Conservation (phyloP, 1,284 basidiomycete genomes). For the Microbotryum saponariae region DNA sequence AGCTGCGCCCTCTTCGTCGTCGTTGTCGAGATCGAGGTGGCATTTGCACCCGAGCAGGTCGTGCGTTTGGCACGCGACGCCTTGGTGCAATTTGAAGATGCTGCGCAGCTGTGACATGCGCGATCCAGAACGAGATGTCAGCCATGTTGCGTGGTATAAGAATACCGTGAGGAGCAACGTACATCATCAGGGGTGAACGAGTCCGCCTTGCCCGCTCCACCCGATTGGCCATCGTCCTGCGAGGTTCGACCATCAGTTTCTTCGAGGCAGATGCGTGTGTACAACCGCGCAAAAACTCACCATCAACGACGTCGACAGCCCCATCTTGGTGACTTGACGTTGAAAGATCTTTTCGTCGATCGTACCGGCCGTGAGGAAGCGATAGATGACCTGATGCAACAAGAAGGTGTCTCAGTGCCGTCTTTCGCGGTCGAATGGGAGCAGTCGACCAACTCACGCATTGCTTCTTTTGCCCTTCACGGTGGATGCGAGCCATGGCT, state of each 20-base stretch:
- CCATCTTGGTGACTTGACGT: conserved; percentile 92
- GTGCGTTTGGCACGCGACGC: conserved; percentile 83
- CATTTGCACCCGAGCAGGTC: conserved; percentile 45
- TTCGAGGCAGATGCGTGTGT: too few species aligned
- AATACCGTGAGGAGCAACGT: conserved; percentile 35
- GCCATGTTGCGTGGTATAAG: background rate
- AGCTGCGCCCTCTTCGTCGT: conserved; percentile 23
- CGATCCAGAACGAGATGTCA: too few species aligned
- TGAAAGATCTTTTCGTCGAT: conserved; percentile 49
- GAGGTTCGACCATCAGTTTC: background rate
- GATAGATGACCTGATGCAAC: conserved; percentile 63
- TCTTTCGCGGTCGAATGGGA: background rate
- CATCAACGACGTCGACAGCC: conserved; percentile 55
- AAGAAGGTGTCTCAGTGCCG: background rate
- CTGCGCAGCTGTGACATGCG: conserved; percentile 58
- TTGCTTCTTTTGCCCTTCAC: conserved; percentile 82
- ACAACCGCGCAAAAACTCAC: conserved; percentile 24
- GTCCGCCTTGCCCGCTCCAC: conserved; percentile 46
- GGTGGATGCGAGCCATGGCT: conserved; percentile 72
- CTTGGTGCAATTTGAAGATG: conserved; percentile 76
- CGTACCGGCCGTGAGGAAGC: conserved; percentile 47
- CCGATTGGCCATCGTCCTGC: conserved; percentile 29
- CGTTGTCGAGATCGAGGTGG: conserved; percentile 27
- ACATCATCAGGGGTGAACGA: conserved; percentile 83
- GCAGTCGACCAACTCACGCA: conserved; percentile 31